phyloP scores from a whole-genome alignment of 768 basidiomycete species.

The Lentinula raphanica region DNA sequence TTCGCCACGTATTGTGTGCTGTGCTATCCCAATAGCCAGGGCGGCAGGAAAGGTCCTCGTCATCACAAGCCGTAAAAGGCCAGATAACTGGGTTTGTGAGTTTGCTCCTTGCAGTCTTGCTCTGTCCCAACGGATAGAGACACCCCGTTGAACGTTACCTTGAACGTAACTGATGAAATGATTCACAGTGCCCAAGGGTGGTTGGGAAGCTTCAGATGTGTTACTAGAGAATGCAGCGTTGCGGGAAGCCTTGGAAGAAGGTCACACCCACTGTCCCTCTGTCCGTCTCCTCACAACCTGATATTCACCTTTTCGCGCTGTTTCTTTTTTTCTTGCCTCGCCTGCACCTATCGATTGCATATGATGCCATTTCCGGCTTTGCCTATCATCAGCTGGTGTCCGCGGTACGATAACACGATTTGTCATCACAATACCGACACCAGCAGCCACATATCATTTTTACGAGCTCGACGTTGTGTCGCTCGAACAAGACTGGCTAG shows the following conservation, averaged over 20 bases:
- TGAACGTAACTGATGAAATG: not conserved
- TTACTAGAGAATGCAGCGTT: slow-evolving; percentile 82
- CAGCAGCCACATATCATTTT: slow-evolving; percentile 82
- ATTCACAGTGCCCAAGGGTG: slow-evolving; percentile 81
- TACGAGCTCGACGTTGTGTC: slow-evolving; percentile 80
- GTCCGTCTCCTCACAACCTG: slow-evolving; percentile 68
- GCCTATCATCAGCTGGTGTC: slow-evolving; percentile 84
- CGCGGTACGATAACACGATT: slow-evolving; percentile 82
- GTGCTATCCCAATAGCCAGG: slow-evolving; percentile 79
- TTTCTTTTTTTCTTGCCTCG: slow-evolving; percentile 20
- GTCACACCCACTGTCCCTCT: slow-evolving; percentile 82
- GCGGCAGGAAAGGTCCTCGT: slow-evolving; percentile 74
- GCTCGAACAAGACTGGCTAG: slow-evolving; percentile 79
- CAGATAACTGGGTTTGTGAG: slow-evolving; percentile 85
- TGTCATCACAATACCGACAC: slow-evolving; percentile 76
- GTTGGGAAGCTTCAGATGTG: slow-evolving; percentile 81
- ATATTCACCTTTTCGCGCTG: slow-evolving; percentile 36
- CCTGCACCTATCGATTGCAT: slow-evolving; percentile 14
- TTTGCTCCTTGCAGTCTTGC: slow-evolving; percentile 20
- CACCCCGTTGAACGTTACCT: not conserved
- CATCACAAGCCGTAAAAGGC: slow-evolving; percentile 78
- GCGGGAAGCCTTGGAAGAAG: slow-evolving; percentile 93
- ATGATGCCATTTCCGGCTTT: slow-evolving; percentile 2
- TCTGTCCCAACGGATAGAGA: not conserved
- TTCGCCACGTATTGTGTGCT: slow-evolving; percentile 82